Percentiles rank a stretch among this genome's conserved stretches.
Conservation (phyloP, 116 monocot species). For the Dioscorea cayenensis region DNA sequence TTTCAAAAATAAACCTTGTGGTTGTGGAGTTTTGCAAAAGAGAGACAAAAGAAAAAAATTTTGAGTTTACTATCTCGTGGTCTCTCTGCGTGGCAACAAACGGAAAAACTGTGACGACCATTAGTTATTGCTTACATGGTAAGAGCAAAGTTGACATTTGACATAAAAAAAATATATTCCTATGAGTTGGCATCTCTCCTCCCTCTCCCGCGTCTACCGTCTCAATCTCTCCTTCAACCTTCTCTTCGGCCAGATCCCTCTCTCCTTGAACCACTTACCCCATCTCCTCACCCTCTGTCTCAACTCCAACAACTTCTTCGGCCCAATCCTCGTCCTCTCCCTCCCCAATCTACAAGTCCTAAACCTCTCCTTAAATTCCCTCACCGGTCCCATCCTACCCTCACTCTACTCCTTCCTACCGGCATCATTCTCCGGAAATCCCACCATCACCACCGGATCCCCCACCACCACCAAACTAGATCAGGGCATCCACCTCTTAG, state of each 20-base stretch:
- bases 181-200: no score
- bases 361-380: conserved; percentile 50
- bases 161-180: no score
- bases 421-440: conserved; percentile 49
- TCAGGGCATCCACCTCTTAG: conserved; percentile 8
- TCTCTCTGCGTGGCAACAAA: no score
- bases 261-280: conserved; percentile 20
- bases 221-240: conserved; percentile 65
- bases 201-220: conserved; percentile 44
- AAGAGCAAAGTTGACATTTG: no score
- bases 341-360: conserved; percentile 55
- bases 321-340: conserved; percentile 38
- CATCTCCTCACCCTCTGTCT: conserved; percentile 68
- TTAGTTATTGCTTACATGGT: no score
- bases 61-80: no score
- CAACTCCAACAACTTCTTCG: no score
- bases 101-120: no score
- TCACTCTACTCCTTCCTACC: conserved; percentile 39
- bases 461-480: conserved; percentile 31
- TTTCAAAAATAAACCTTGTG: no score
- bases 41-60: no score
- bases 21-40: no score
- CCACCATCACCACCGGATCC: conserved; percentile 20
- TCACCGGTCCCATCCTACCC: conserved; percentile 51
- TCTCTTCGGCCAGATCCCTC: conserved; percentile 51